Evolutionary conservation across 108 stramenopile species (phyloP).

Genomic region (Stephanodiscus triporus): DNA sequence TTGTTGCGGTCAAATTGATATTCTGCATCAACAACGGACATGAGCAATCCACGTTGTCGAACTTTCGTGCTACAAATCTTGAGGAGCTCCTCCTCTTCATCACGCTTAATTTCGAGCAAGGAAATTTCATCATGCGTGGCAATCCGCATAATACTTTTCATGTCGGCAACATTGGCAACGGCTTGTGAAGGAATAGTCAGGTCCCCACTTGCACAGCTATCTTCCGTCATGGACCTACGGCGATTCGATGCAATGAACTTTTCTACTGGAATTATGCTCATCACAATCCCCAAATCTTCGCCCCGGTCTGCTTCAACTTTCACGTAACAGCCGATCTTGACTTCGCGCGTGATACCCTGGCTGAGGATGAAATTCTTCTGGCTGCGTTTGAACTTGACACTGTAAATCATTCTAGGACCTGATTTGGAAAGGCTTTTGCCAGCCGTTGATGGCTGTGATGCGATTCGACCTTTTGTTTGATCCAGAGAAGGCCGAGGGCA

Average conservation of each 20-base stretch:
- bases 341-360: slow-evolving; percentile 63
- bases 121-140: slow-evolving; percentile 91
- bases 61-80: slow-evolving; percentile 93
- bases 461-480: slow-evolving; percentile 12
- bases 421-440: slow-evolving; percentile 49
- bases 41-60: slow-evolving; percentile 84
- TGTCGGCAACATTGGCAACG: slow-evolving; percentile 46
- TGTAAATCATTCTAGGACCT: slow-evolving; percentile 81
- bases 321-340: slow-evolving; percentile 94
- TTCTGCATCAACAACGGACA: slow-evolving; percentile 96
- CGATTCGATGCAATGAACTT: slow-evolving; percentile 57
- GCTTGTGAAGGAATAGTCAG: slow-evolving; percentile 16
- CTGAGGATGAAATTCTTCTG: slow-evolving; percentile 84
- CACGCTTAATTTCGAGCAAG: slow-evolving; percentile 77
- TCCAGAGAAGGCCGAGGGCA: slow-evolving; percentile 17
- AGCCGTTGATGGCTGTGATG: slow-evolving; percentile 40
- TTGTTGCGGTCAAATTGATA: slow-evolving; percentile 98
- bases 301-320: slow-evolving; percentile 98
- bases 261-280: slow-evolving; percentile 68
- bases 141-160: slow-evolving; percentile 84
- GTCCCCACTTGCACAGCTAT: slow-evolving; percentile 33
- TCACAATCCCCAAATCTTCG: slow-evolving; percentile 94
- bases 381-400: slow-evolving; percentile 93
- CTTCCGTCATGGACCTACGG: slow-evolving; percentile 37
- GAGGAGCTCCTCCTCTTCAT: slow-evolving; percentile 92